These are phyloP conservation scores for Penicillium turbatum DNA, from an alignment of 495 filamentous ascomycete genomes.

Conservation along the genomic window DNA sequence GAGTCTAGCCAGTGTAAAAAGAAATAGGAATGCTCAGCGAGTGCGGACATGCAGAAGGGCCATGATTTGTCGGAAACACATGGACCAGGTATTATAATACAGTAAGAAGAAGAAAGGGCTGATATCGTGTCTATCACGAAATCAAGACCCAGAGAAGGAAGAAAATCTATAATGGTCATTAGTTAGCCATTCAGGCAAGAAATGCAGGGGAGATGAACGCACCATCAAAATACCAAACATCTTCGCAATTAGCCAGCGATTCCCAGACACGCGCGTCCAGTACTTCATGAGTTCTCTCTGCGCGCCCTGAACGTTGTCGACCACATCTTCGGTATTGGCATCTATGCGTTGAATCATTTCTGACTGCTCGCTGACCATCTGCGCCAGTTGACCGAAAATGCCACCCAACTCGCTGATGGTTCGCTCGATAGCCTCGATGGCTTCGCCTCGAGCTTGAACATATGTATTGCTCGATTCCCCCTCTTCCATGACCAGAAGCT, in stretches of 20 bases:
- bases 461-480: constrained; percentile 80
- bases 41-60: constrained; percentile 18
- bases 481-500: constrained; percentile 93
- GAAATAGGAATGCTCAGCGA: constrained; percentile 13
- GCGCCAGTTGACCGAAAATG: constrained; percentile 93
- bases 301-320: constrained; percentile 94
- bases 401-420: constrained; percentile 92
- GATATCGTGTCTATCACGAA: constrained; percentile 41
- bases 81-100: constrained; percentile 37
- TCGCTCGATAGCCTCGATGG: constrained; percentile 93
- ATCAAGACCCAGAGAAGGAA: constrained; percentile 59
- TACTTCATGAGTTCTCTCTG: constrained; percentile 93
- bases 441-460: constrained; percentile 88
- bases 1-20: constrained; percentile 23
- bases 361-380: constrained; percentile 95
- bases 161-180: constrained; percentile 42
- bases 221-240: constrained; percentile 94
- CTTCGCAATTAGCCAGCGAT: constrained; percentile 95
- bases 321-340: constrained; percentile 92
- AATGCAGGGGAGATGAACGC: constrained; percentile 14
- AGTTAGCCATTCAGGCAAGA: constrained; percentile 5
- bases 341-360: constrained; percentile 93
- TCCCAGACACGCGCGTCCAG: constrained; percentile 88
- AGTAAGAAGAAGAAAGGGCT: constrained; percentile 22
- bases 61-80: constrained; percentile 7